These are phyloP conservation scores for Blastocystis sp. DNA, from an alignment of 352 stramenopile genomes.

Conservation along the genomic window DNA sequence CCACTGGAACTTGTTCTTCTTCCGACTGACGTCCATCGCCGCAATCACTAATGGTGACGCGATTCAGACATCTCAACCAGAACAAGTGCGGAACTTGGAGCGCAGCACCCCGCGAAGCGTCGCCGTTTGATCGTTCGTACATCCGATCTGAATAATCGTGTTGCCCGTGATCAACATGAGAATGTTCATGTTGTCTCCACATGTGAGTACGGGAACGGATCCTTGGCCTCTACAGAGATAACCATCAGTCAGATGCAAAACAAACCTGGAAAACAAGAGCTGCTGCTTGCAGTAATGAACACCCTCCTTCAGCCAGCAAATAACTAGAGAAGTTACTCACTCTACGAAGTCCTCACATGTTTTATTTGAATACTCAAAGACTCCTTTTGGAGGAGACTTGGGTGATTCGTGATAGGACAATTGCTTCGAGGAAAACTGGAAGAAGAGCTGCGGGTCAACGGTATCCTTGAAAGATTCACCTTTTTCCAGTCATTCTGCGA, in stretches of 20 bases:
- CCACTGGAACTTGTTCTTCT: slow-evolving; percentile 57
- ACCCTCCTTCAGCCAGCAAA: slow-evolving; percentile 52
- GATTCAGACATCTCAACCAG: neutral
- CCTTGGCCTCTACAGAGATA: neutral
- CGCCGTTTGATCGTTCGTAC: neutral
- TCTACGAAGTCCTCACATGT: neutral
- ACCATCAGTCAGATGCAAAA: neutral
- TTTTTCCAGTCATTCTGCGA: slow-evolving; percentile 54
- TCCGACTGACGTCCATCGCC: neutral
- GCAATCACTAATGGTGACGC: slow-evolving; percentile 16
- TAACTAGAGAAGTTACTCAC: neutral
- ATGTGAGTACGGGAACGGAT: neutral
- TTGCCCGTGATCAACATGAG: slow-evolving; percentile 21
- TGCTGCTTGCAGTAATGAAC: slow-evolving; percentile 50
- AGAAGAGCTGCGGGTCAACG: neutral
- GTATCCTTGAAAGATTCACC: neutral
- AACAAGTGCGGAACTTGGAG: slow-evolving; percentile 22
- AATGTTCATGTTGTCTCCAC: slow-evolving; percentile 5
- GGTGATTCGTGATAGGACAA: slow-evolving; percentile 45
- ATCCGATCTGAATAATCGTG: slow-evolving; percentile 38
- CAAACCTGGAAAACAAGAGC: slow-evolving; percentile 6
- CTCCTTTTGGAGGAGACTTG: slow-evolving; percentile 24
- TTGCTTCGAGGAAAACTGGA: slow-evolving; percentile 45
- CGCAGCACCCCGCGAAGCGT: neutral
- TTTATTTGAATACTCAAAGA: slow-evolving; percentile 33